Evolutionary conservation across 371 early-diverging fungal species (phyloP).

Genomic region (Mucor indicus): DNA sequence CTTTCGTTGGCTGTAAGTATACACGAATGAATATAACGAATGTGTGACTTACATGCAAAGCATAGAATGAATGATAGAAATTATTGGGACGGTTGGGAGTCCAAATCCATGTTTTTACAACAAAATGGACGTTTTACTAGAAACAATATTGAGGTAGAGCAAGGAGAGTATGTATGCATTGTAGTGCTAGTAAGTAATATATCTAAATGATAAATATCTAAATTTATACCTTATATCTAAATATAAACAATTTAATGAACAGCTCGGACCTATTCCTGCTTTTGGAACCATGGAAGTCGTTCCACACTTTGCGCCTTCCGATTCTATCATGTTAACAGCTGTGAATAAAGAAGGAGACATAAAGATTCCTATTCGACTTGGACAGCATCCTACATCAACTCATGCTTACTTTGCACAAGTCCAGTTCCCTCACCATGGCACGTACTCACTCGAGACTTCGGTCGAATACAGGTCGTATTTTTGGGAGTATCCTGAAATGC

Average conservation of each 20-base stretch:
- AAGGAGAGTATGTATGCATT: conserved; percentile 20
- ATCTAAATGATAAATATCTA: background rate
- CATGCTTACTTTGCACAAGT: conserved; percentile 32
- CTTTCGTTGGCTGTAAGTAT: conserved; percentile 31
- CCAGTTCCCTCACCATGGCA: conserved; percentile 16
- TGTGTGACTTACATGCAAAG: background rate
- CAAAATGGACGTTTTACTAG: conserved; percentile 20
- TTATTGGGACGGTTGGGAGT: conserved; percentile 30
- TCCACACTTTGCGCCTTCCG: conserved; percentile 29
- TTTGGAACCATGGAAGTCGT: conserved; percentile 20
- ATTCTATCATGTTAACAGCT: conserved; percentile 30
- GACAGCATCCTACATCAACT: conserved; percentile 21
- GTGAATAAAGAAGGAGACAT: conserved; percentile 4
- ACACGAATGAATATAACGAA: background rate
- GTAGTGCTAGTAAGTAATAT: conserved; percentile 21
- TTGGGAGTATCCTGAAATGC: conserved; percentile 34
- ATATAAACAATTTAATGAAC: background rate
- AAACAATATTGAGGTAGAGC: conserved; percentile 10
- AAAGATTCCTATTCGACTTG: conserved; percentile 19
- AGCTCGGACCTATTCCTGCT: conserved; percentile 46
- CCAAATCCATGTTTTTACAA: conserved; percentile 27
- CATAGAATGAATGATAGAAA: conserved; percentile 21
- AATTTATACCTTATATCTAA: too few relatives aligned
- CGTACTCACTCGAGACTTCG: conserved; percentile 20
- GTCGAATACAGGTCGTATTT: conserved; percentile 42